Percentiles rank a stretch among this genome's conserved stretches.
phyloP scores from a whole-genome alignment of 306 rosid genomes.

The Senna tora region DNA sequence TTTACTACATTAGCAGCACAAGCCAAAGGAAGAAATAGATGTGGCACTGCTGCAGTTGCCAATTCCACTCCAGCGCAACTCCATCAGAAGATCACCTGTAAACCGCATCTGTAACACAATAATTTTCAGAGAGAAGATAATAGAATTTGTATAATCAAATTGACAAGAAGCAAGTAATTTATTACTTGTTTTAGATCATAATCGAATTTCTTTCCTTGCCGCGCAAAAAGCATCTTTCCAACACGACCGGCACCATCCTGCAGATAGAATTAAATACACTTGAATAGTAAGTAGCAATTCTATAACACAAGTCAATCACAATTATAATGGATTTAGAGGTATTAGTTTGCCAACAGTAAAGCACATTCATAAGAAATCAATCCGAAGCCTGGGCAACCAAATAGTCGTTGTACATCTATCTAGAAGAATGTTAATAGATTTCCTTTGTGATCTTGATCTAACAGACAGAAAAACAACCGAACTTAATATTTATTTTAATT shows the following conservation, averaged over 20 bases:
- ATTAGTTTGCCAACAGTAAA: background rate
- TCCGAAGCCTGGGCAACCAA: background rate
- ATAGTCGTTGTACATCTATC: background rate
- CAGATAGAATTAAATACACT: conserved; percentile 28
- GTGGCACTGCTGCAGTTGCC: conserved; percentile 88
- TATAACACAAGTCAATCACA: conserved; percentile 11
- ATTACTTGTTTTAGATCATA: conserved; percentile 91
- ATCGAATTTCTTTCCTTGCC: conserved; percentile 97
- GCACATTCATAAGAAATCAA: conserved; percentile 5
- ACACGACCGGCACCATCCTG: conserved; percentile 99
- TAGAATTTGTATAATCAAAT: conserved; percentile 24
- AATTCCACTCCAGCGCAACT: conserved; percentile 93
- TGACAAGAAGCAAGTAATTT: conserved; percentile 7
- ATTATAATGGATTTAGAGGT: background rate
- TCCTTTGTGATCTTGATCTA: too few species aligned
- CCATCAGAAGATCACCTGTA: conserved; percentile 96
- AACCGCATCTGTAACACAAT: conserved; percentile 71
- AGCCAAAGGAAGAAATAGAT: conserved; percentile 95
- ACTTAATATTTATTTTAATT: background rate
- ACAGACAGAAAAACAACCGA: conserved; percentile 4
- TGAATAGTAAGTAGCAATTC: conserved; percentile 5
- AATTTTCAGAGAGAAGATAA: conserved; percentile 30
- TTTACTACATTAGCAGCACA: conserved; percentile 97
- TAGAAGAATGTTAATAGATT: background rate
- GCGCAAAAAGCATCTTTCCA: conserved; percentile 96